Percentiles rank a stretch among this genome's conserved stretches.
phyloP scores from a whole-genome alignment of 1,139 yeast species.

The Diutina siamensis region DNA sequence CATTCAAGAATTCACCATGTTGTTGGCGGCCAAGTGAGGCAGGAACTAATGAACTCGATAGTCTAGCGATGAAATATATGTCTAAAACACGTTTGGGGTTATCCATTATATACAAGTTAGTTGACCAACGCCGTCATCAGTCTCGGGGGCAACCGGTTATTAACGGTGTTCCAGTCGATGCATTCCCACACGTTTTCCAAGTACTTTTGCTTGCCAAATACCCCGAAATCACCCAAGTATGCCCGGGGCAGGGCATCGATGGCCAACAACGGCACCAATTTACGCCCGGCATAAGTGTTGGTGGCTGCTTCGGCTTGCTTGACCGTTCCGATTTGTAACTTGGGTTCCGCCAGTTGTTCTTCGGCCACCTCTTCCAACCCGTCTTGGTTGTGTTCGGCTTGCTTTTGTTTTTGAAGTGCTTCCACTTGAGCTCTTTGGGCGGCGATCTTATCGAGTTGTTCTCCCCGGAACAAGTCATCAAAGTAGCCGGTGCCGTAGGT shows the following conservation, averaged over 20 bases:
- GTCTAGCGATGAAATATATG: no score
- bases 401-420: slow-evolving; percentile 15
- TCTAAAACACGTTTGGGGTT: no score
- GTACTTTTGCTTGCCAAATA: slow-evolving; percentile 56
- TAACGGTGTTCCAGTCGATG: slow-evolving; percentile 59
- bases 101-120: neutral
- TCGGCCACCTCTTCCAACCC: slow-evolving; percentile 9
- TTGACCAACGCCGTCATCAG: neutral
- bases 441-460: slow-evolving; percentile 32
- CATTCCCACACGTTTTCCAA: slow-evolving; percentile 62
- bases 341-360: slow-evolving; percentile 9
- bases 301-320: slow-evolving; percentile 33
- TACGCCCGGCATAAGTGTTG: slow-evolving; percentile 23
- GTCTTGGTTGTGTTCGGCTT: slow-evolving; percentile 8
- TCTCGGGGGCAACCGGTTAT: neutral
- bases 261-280: slow-evolving; percentile 52
- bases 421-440: slow-evolving; percentile 23
- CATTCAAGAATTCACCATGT: slow-evolving; percentile 86
- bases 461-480: slow-evolving; percentile 39
- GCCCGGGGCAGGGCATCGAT: slow-evolving; percentile 63
- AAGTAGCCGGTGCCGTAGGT: slow-evolving; percentile 72
- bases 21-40: slow-evolving; percentile 40
- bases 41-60: neutral
- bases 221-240: slow-evolving; percentile 64
- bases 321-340: slow-evolving; percentile 23